Percentiles rank a stretch among this genome's conserved stretches.
phyloP scores from a whole-genome alignment of 176 grass and related monocot species.

The Oryza australiensis region DNA sequence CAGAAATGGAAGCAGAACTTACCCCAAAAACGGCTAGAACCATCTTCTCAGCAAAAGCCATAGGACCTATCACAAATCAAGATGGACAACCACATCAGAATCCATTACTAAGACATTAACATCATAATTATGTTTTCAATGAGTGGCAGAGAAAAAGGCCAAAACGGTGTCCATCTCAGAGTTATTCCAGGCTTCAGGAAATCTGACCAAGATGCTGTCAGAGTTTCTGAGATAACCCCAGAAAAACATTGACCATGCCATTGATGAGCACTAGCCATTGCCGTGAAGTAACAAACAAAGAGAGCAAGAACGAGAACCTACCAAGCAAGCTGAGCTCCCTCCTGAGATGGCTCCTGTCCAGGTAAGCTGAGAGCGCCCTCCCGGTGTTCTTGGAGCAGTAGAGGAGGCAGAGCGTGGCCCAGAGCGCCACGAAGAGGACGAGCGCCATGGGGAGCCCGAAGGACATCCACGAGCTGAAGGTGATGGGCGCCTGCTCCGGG shows the following conservation, averaged over 20 bases:
- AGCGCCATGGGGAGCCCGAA: slow-evolving; percentile 83
- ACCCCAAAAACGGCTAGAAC: slow-evolving; percentile 81
- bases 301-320: slow-evolving; percentile 19
- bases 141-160: neutral
- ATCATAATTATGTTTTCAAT: neutral
- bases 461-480: slow-evolving; percentile 86
- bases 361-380: slow-evolving; percentile 64
- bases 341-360: slow-evolving; percentile 76
- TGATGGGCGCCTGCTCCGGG: slow-evolving; percentile 62
- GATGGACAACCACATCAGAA: neutral
- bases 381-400: slow-evolving; percentile 68
- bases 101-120: neutral
- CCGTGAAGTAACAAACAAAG: neutral
- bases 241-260: slow-evolving; percentile 22
- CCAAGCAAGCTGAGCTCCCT: slow-evolving; percentile 78
- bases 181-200: neutral
- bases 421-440: slow-evolving; percentile 60
- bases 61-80: slow-evolving; percentile 60
- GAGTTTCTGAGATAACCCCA: slow-evolving; percentile 36
- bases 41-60: slow-evolving; percentile 96
- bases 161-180: slow-evolving; percentile 16
- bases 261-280: neutral
- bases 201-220: slow-evolving; percentile 23
- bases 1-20: slow-evolving; percentile 9
- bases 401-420: slow-evolving; percentile 59